phyloP scores from a whole-genome alignment of 106 monocot species.

The Alisma plantagoaquatica region DNA sequence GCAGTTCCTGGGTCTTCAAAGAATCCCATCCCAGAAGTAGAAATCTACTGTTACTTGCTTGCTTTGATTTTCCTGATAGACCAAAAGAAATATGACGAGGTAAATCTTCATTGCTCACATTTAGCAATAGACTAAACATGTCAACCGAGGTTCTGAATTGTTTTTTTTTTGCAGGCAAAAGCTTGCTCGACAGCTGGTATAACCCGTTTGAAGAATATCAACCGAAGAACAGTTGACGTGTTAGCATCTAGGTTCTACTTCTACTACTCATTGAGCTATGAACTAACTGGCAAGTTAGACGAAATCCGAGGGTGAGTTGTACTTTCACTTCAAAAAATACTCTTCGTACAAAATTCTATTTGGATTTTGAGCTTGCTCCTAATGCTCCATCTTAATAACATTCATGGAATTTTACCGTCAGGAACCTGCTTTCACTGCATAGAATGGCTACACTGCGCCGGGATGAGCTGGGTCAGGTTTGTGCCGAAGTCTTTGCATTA shows the following conservation, averaged over 20 bases:
- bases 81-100: slow-evolving; percentile 82
- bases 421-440: slow-evolving; percentile 75
- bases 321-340: no score
- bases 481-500: neutral
- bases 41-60: slow-evolving; percentile 94
- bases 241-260: slow-evolving; percentile 79
- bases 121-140: neutral
- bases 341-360: no score
- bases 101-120: slow-evolving; percentile 7
- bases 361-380: no score
- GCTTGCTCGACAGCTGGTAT: slow-evolving; percentile 83
- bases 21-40: slow-evolving; percentile 76
- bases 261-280: slow-evolving; percentile 86
- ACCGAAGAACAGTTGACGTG: slow-evolving; percentile 96
- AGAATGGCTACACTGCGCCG: slow-evolving; percentile 79
- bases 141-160: neutral
- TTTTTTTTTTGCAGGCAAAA: slow-evolving; percentile 55
- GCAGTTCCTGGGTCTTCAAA: slow-evolving; percentile 40
- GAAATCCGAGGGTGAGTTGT: slow-evolving; percentile 95
- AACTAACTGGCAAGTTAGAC: slow-evolving; percentile 83
- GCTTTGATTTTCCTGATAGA: slow-evolving; percentile 93
- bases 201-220: slow-evolving; percentile 73
- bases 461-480: slow-evolving; percentile 98
- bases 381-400: neutral
- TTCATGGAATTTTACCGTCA: slow-evolving; percentile 7